A percentile compares a stretch with the other conserved stretches of the same genome.
Conservation (phyloP, 352 stramenopile species). For the Globisporangium takayamanum region DNA sequence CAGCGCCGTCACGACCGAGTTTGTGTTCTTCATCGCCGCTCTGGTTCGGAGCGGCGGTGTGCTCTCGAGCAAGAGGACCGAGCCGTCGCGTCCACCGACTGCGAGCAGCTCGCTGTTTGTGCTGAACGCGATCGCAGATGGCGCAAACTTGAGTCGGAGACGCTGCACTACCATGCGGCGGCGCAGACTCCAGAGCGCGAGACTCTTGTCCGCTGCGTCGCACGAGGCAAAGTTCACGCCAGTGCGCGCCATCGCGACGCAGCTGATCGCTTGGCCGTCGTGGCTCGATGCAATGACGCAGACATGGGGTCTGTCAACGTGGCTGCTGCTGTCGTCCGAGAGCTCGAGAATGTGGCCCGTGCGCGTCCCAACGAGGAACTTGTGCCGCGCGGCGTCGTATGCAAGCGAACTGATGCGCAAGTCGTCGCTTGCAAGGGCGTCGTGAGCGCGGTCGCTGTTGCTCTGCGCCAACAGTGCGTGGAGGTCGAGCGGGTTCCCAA, state of each 20-base stretch:
- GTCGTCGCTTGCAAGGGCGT: slow-evolving; percentile 38
- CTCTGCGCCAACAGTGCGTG: slow-evolving; percentile 21
- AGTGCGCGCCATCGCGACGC: slow-evolving; percentile 19
- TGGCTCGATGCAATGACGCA: slow-evolving; percentile 50
- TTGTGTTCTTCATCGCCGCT: slow-evolving; percentile 59
- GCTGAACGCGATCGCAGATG: slow-evolving; percentile 31
- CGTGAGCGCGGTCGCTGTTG: background rate
- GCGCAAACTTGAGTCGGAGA: slow-evolving; percentile 23
- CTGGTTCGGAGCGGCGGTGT: slow-evolving; percentile 19
- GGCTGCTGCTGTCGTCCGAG: slow-evolving; percentile 17
- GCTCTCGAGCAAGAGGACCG: slow-evolving; percentile 29
- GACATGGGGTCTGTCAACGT: slow-evolving; percentile 4
- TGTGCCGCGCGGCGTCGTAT: slow-evolving; percentile 43
- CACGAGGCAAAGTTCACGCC: slow-evolving; percentile 51
- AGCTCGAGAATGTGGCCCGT: slow-evolving; percentile 51
- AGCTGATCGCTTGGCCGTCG: slow-evolving; percentile 14
- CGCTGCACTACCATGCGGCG: slow-evolving; percentile 19
- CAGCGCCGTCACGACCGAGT: slow-evolving; percentile 27
- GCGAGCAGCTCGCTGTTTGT: slow-evolving; percentile 39
- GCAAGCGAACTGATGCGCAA: slow-evolving; percentile 64
- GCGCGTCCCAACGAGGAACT: slow-evolving; percentile 56
- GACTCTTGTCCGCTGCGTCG: slow-evolving; percentile 23
- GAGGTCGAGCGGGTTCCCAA: slow-evolving; percentile 63
- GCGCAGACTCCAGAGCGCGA: slow-evolving; percentile 63
- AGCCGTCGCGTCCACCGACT: slow-evolving; percentile 55